Evolutionary conservation across 768 basidiomycete genomes (phyloP).

Genomic region (Cystofilobasidium capitatum): DNA sequence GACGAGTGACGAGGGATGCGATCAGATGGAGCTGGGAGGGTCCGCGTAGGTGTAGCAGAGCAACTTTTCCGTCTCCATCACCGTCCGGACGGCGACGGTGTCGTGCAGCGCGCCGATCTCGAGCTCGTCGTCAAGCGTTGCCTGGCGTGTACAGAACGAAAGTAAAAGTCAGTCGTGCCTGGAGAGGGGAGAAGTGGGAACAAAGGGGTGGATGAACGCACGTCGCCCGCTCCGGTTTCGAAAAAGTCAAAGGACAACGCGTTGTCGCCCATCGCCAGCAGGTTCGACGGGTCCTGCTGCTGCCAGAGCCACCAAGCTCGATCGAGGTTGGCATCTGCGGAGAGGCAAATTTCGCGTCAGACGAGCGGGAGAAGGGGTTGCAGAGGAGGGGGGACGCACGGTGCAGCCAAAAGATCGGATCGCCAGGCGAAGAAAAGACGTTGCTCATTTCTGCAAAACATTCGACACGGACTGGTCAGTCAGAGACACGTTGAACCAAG

Average conservation of each 20-base stretch:
- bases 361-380: too few relatives aligned
- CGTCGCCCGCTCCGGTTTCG: background rate
- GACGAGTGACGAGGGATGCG: background rate
- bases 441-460: background rate
- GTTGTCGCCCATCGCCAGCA: background rate
- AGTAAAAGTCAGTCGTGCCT: too few relatives aligned
- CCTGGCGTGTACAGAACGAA: background rate
- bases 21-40: background rate
- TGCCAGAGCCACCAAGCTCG: background rate
- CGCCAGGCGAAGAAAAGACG: background rate
- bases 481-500: background rate
- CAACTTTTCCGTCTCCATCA: background rate
- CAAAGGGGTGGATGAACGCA: background rate
- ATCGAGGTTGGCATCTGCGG: background rate
- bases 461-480: too few relatives aligned
- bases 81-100: background rate
- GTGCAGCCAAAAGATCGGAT: background rate
- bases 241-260: background rate
- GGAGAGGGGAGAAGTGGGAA: background rate
- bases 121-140: background rate
- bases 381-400: too few relatives aligned
- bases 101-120: background rate
- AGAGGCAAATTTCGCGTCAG: too few relatives aligned
- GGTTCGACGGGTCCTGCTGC: background rate
- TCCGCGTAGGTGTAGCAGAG: background rate